Conservation (phyloP, 2,329 filamentous ascomycete genomes). For the Sporothrix variecibatus region DNA sequence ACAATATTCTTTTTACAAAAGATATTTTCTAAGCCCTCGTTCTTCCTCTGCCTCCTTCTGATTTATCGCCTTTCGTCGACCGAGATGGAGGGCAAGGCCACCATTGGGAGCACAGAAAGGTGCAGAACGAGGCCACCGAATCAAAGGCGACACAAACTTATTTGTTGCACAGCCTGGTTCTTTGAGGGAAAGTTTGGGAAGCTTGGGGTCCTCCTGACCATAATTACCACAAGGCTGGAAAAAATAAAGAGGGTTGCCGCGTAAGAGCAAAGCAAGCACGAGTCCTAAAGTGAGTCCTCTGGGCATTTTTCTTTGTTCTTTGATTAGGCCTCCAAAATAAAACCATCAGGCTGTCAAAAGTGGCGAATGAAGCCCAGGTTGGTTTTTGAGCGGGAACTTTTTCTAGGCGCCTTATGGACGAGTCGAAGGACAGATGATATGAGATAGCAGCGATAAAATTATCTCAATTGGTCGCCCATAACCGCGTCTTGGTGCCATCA, state of each 20-base stretch:
- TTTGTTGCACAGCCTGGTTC: background rate
- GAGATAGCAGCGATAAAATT: background rate
- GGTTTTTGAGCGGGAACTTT: background rate
- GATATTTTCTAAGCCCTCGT: background rate
- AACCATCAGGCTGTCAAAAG: background rate
- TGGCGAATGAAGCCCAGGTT: background rate
- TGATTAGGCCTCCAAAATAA: background rate
- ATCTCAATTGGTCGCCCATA: background rate
- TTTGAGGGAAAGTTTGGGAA: background rate
- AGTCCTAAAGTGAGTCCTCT: background rate
- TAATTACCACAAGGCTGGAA: background rate
- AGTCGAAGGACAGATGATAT: background rate
- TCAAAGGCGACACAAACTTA: conserved; percentile 17
- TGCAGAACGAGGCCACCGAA: background rate
- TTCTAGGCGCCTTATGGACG: background rate
- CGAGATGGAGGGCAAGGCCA: background rate
- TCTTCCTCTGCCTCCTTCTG: background rate
- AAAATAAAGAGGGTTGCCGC: background rate
- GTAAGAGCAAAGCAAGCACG: background rate
- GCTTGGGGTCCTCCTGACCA: background rate
- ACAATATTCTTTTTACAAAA: background rate
- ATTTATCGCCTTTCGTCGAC: background rate
- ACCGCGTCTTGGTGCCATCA: background rate
- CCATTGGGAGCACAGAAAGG: background rate
- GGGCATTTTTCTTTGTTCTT: background rate